Base-by-base conservation (phyloP, 768 basidiomycete genomes). In the Suillus hirtellus region DNA sequence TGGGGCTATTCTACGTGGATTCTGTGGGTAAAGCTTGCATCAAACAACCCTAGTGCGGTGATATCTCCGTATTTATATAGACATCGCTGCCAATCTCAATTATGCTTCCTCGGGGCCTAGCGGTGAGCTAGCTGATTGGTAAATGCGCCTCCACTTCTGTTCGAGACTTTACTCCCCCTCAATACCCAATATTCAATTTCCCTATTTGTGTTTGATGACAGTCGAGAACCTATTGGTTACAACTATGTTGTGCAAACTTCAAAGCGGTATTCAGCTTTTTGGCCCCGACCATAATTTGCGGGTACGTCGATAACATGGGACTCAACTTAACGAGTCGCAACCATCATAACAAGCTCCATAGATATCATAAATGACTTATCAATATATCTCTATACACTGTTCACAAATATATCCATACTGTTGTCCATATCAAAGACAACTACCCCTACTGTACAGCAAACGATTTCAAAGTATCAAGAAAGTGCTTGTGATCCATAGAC, bases 31-130 rank as follows among this genome's bases (percentile, higher is more conserved):
- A 31, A 31, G 31, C 31, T 86, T 53, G 68, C 80, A 6, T 79
- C 79, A 3, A 77, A 72, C 14, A 72, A 81, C 14, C 82, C 82
- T 4, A 77, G 75, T 4, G 71, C 77, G 10, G 79, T 86, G 35
- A 66, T 76, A 15, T 75, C 79, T 3, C 2, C 71, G 72, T 35
- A 68, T 77, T 35, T 83, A 85, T 66, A 72, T 76, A 24, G 74
- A 73, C 15, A 81, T 77, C 62, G 73, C 74, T 40, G 82, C 82
- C 7, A 73, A 71, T 6, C 65, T 86, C 8, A 65, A 75, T n/a
- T 66, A 77, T 65, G 64, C 76, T 46, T 62, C 80, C 70, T 47
- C 65, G 58, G 56, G 63, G 66, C 44, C 67, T 66, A 62, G 69
- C 68, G 52, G 52, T 44, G 60, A 75, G 68, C 61, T 74, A 60